phyloP scores from a whole-genome alignment of 306 rosid genomes.

The Abrus precatorius region DNA sequence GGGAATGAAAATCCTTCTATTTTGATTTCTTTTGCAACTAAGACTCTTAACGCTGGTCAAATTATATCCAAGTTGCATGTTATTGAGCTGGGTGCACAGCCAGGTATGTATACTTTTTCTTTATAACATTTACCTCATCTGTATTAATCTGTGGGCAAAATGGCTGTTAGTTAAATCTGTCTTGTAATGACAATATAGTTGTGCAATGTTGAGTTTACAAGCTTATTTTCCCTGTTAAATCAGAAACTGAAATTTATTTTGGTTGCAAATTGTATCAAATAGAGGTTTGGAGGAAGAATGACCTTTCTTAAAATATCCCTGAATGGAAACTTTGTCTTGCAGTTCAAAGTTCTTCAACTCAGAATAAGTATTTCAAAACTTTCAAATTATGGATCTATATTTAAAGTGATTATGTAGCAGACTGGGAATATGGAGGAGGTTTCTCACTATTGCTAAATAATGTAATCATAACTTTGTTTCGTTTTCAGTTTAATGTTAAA shows the following conservation, averaged over 20 bases:
- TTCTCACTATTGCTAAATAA: constrained; percentile 24
- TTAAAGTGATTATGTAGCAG: constrained; percentile 4
- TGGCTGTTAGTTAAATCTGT: constrained; percentile 34
- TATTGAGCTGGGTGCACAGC: constrained; percentile 99
- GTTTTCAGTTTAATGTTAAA: constrained; percentile 22
- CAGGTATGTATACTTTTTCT: constrained; percentile 65
- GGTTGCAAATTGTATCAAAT: constrained; percentile 21
- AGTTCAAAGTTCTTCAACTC: constrained; percentile 29
- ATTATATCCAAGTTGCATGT: constrained; percentile 90
- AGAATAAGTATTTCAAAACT: constrained; percentile 7
- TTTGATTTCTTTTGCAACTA: constrained; percentile 93
- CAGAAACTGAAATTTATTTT: neutral
- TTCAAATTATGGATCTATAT: constrained; percentile 32
- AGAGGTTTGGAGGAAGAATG: neutral
- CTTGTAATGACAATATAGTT: constrained; percentile 4
- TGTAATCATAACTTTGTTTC: constrained; percentile 28
- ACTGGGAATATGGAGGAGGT: constrained; percentile 27
- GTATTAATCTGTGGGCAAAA: constrained; percentile 33
- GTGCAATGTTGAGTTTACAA: constrained; percentile 31
- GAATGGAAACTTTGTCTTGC: constrained; percentile 16
- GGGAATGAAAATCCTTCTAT: constrained; percentile 93
- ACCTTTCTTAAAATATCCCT: constrained; percentile 18
- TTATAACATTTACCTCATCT: constrained; percentile 17
- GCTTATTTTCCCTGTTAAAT: constrained; percentile 1
- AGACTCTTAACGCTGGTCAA: constrained; percentile 95